These are phyloP conservation scores for Exophiala dermatitidis DNA, from an alignment of 2,329 filamentous ascomycete species.

Conservation along the genomic window DNA sequence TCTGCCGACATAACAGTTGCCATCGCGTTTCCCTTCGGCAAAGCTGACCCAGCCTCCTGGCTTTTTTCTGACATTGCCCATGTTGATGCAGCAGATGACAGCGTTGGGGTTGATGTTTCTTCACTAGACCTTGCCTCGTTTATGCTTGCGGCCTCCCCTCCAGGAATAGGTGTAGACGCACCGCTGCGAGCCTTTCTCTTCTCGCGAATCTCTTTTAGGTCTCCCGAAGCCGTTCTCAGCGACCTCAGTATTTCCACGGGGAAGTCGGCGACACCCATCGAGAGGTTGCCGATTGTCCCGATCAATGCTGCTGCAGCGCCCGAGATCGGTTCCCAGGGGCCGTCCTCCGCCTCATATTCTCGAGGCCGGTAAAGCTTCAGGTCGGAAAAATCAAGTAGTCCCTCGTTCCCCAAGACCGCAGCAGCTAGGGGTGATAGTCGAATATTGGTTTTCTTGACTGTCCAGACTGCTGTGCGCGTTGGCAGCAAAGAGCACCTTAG, in stretches of 20 bases:
- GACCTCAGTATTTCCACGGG: conserved; percentile 50
- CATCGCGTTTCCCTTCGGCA: conserved; percentile 17
- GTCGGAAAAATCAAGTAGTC: conserved; percentile 59
- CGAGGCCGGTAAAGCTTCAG: conserved; percentile 57
- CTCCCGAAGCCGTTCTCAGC: conserved; percentile 22
- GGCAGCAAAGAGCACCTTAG: conserved; percentile 65
- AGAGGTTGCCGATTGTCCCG: conserved; percentile 73
- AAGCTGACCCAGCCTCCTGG: not conserved
- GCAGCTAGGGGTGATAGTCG: conserved; percentile 67
- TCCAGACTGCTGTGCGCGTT: conserved; percentile 65
- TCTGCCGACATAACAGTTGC: conserved; percentile 16
- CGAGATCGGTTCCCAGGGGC: conserved; percentile 71
- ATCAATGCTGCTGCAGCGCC: conserved; percentile 70
- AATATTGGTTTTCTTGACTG: conserved; percentile 59
- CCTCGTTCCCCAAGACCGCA: conserved; percentile 58
- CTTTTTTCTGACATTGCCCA: not conserved
- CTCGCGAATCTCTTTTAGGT: conserved; percentile 24
- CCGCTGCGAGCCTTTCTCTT: conserved; percentile 11
- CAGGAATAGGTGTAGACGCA: conserved; percentile 1
- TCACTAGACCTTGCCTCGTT: conserved; percentile 5
- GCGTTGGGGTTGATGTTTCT: not conserved
- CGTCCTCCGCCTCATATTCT: conserved; percentile 71
- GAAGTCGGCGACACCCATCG: conserved; percentile 73
- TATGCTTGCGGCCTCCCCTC: conserved; percentile 3
- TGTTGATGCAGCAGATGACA: not conserved